A percentile compares a stretch with the other conserved stretches of the same genome.
These are phyloP conservation scores for Aspergillus neotritici DNA, from an alignment of 2,329 filamentous ascomycete genomes.

Conservation along the genomic window DNA sequence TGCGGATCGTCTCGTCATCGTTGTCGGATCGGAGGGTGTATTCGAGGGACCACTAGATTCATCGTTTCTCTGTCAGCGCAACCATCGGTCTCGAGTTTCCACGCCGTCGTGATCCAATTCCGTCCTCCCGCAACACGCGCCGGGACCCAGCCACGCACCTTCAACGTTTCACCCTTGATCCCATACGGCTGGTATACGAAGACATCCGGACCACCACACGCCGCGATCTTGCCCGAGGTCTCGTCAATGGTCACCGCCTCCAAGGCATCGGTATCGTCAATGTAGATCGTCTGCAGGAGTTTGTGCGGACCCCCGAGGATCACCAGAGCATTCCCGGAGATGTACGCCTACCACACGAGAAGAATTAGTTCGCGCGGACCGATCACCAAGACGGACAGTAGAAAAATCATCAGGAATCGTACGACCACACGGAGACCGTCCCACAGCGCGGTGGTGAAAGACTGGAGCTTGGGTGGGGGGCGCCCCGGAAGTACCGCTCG, in stretches of 20 bases:
- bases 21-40: constrained; percentile 45
- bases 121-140: neutral
- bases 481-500: constrained; percentile 73
- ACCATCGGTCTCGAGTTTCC: constrained; percentile 6
- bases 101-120: neutral
- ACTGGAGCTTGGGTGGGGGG: constrained; percentile 71
- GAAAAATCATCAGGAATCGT: constrained; percentile 28
- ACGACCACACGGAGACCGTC: constrained; percentile 67
- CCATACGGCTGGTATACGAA: constrained; percentile 75
- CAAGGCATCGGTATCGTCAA: constrained; percentile 64
- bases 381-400: neutral
- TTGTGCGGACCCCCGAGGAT: constrained; percentile 69
- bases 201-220: constrained; percentile 60
- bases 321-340: constrained; percentile 81
- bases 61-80: constrained; percentile 13
- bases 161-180: constrained; percentile 63
- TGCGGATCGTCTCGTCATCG: constrained; percentile 42
- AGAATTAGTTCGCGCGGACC: constrained; percentile 9
- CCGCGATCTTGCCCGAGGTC: constrained; percentile 75
- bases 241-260: constrained; percentile 78
- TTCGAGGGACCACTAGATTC: constrained; percentile 53
- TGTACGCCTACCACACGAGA: constrained; percentile 61
- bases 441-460: constrained; percentile 69
- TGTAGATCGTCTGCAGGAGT: constrained; percentile 85
- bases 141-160: constrained; percentile 49